Base-by-base conservation (phyloP, 148 eudicot genomes). In the Persicaria tinctoria region DNA sequence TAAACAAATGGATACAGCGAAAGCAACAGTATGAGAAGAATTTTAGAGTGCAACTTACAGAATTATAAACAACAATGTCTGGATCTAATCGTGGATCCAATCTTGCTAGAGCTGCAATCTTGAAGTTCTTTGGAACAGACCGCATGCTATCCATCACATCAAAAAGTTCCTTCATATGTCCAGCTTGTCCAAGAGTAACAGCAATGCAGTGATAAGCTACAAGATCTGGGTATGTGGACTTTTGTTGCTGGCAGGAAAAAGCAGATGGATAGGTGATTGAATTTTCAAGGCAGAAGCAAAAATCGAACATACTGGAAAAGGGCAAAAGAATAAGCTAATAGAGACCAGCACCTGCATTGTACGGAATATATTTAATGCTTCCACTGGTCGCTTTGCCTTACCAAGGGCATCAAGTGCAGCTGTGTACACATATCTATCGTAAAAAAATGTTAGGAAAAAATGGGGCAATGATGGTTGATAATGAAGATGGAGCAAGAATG, bases 151-250 rank as follows among this genome's bases (percentile, higher is more conserved):
- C 98, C 68, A 94, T 92, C 73, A 91, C 92, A 72, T 90, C 92
- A 85, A 94, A 94, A 4, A 94, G 82, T 80, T 94, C 98, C 84
- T 82, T 94, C 87, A 94, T 82, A 83, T 94, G 83, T 72, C 98
- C 98, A 41, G 96, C 97, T 90, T 91, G 96, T 80, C 98, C 98
- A 82, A 94, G 98, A 77, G 90, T 94, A 75, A 94, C 90, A 82
- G 96, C 93, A 76, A 94, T 86, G 32, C 88, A 88, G 73, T 73
- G 96, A 86, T 94, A 94, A 68, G 97, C 85, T 41, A 91, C 93
- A 78, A 86, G 80, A 80, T 94, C 98, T 6, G 98, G 98, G 82
- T 94, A 94, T 4, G 96, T 80, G 78, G 87, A 80, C 85, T 80
- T 78, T 68, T 86, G 83, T 79, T 87, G 83, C 97, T 94, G 89